Base-by-base conservation (phyloP, 2,329 filamentous ascomycete genomes). In the Scolecobasidium constrictum region DNA sequence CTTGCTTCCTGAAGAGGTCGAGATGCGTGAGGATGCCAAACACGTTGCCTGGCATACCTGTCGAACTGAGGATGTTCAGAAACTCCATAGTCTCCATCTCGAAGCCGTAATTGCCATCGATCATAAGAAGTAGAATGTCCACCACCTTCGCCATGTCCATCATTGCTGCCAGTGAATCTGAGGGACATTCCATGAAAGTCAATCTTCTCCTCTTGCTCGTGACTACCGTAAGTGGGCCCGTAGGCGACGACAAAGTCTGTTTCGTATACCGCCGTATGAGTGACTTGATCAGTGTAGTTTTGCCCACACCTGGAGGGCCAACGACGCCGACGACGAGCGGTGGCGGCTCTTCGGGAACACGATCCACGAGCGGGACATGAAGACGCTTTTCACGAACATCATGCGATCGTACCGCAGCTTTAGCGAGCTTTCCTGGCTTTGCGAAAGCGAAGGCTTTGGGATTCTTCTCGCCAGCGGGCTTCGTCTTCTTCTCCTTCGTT, bases 71-170 rank as follows among this genome's bases (percentile, higher is more conserved):
- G 15, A 95, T 81, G 53, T 95, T 96, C 56, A 98, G 68, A 48
- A 98, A 98, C 64, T 98, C 92, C 92, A 98, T 98, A 0, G 92
- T 98, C 72, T 98, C 92, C 92, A 98, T 98, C 66, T 98, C 92
- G 58, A 98, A 98, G 12, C 92, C 93, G 56, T 84, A 98, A 65
- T 96, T 96, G 44, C 92, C 93, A 58, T 98, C 92, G 53, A 98
- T 98, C 85, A 98, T 92, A 44, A 98, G 74, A 39, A 98, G 72
- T 4, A 96, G 86, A 54, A 98, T 95, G 60, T 98, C 92, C 15
- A 93, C 92, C 35, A 98, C 85, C 65, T 98, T 98, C 46, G 92
- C 86, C 44, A 95, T 75, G 62, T 98, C 92, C 50, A 98, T 88
- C 86, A 96, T 95, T 51, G 85, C 83, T 48, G 93, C 88, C 42